Base-by-base conservation (phyloP, 768 basidiomycete genomes). In the Mycena albidolilacea region DNA sequence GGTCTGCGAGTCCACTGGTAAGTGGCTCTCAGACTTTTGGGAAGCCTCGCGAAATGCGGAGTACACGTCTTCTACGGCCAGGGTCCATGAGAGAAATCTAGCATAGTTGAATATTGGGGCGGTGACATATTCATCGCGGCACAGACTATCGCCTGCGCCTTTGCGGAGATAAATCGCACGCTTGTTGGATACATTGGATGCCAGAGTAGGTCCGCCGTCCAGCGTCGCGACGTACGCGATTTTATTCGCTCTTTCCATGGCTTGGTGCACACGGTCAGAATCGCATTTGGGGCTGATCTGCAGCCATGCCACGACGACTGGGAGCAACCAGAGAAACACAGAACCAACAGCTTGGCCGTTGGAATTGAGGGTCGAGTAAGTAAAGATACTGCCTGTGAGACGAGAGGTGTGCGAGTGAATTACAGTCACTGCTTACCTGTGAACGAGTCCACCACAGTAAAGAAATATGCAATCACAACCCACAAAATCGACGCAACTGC, bases 271-370 rank as follows among this genome's bases (percentile, higher is more conserved):
- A 6, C 83, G 84, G 1, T 39, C 41, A 8, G 77, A 77, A 70
- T 86, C 83, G 50, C 83, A 87, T 77, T 85, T 86, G 0, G 86
- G 87, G 3, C 83, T 83, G 12, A 87, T 78, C 55, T 82, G 78
- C 30, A 88, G 76, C 86, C 87, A 87, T 1, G 86, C 85, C 10
- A 73, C 57, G 15, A 73, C 72, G 35, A 73, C 39, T n/a, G 72
- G 72, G 10, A 73, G 72, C 9, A 73, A 52, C 72, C 72, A 73
- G 10, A 73, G 44, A 35, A 73, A 69, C 46, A 73, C 58, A 6
- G 84, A 84, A 0, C 85, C 85, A 4, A 84, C 83, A 12, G 78
- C 84, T 61, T 86, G 80, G 0, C 86, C 87, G 21, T 79, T 84
- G 10, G 82, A 75, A 44, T 82, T 77, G 5, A 85, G 66, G 6